Conservation (phyloP, 371 early-diverging fungal genomes). For the Apophysomyces elegans region DNA sequence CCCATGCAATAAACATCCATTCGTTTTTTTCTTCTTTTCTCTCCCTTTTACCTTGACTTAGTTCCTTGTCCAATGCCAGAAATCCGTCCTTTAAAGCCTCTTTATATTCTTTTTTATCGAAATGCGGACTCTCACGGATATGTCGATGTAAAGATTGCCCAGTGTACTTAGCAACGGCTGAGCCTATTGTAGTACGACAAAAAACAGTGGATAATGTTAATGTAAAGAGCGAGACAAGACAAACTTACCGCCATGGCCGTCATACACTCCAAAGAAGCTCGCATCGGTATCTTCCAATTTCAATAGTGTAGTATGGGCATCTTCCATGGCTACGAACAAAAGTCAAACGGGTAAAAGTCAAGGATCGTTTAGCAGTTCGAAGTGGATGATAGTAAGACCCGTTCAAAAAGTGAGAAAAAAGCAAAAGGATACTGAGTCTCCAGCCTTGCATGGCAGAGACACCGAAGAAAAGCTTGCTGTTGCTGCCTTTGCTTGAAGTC, state of each 20-base stretch:
- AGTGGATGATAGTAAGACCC: neutral
- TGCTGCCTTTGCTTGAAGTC: conserved; percentile 72
- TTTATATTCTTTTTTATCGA: conserved; percentile 67
- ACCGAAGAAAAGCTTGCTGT: conserved; percentile 82
- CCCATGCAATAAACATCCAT: too few species aligned
- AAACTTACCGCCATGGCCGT: conserved; percentile 93
- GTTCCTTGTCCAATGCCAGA: conserved; percentile 77
- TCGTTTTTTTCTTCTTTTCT: too few species aligned
- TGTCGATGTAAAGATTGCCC: conserved; percentile 79
- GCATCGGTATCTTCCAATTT: conserved; percentile 62
- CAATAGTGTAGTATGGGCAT: conserved; percentile 92
- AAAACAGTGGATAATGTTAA: neutral
- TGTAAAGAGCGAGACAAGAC: too few species aligned
- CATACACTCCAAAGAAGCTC: conserved; percentile 95
- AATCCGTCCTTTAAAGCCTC: conserved; percentile 85
- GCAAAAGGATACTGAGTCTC: conserved; percentile 83
- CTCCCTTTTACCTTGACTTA: conserved; percentile 66
- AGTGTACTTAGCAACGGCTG: conserved; percentile 85
- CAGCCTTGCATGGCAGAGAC: conserved; percentile 98
- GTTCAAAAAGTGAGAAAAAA: neutral
- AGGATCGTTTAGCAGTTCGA: neutral
- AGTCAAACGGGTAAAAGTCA: neutral
- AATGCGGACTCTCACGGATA: conserved; percentile 68
- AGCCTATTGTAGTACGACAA: conserved; percentile 44
- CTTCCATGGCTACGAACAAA: conserved; percentile 88